Base-by-base conservation (phyloP, 495 filamentous ascomycete species). In the Astrothelium subdiscretum region DNA sequence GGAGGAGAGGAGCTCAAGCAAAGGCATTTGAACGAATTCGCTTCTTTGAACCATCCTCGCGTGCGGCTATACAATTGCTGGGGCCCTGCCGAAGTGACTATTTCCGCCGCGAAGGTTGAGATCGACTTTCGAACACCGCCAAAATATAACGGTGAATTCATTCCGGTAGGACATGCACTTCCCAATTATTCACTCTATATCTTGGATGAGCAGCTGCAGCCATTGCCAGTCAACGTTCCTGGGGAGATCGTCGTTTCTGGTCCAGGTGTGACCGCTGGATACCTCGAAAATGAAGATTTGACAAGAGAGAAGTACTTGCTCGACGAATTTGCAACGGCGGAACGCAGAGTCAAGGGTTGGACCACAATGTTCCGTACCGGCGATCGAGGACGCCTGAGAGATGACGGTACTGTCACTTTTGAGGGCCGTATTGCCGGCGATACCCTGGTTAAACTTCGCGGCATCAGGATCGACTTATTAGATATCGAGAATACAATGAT, bases 201-300 rank as follows among this genome's bases (percentile, higher is more conserved):
- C 27, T 32, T 83, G 2, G 78, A 81, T 59, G 58, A 73, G 5
- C 6, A 78, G 3, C 35, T 71, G 6, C 58, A 68, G 8, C 73
- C 71, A 2, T 1, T 81, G 0, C 76, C 78, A 0, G 35, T 64
- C 18, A 78, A 77, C 5, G 40, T 73, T 2, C 58, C 71, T 1
- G 80, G 79, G 1, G 76, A 83, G 60, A 69, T 82, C 18, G 57
- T 54, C 43, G 68, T 81, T 40, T 76, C 71, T 1, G 80, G 80
- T 15, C 67, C 72, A 0, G 73, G 74, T 12, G 71, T 79, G 0
- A 64, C 72, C 0, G 1, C 26, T 1, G 80, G 77, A 5, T 83
- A 83, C 63, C 62, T 75, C 32, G 65, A 73, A 31, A 66, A 71
- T 10, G 31, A 63, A 1, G 69, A 70, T 4, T 15, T 73, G n/a